Base-by-base conservation (phyloP, 2,329 filamentous ascomycete genomes). In the Penicillium sp. region DNA sequence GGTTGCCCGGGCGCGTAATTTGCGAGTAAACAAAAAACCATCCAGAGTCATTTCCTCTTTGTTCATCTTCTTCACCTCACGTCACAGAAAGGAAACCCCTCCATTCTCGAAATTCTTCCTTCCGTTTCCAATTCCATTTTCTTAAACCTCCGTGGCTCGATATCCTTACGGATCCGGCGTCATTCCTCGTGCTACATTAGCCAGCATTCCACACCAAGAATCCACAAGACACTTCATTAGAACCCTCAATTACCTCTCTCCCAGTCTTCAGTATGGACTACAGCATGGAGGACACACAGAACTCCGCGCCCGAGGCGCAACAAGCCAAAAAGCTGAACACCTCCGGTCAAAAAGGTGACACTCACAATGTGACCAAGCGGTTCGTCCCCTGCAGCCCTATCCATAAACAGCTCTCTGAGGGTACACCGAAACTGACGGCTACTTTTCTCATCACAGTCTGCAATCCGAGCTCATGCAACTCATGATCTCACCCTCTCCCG, bases 391-490 rank as follows among this genome's bases (percentile, higher is more conserved):
- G n/a, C 41, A n/a, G n/a, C n/a, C n/a, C n/a, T n/a, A 13, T 22
- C 40, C 13, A 4, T 35, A 25, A 40, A 34, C 18, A 18, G 36
- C 25, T 29, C 33, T 7, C 34, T 19, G n/a, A 5, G 10, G 9
- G 10, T n/a, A 2, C 11, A 35, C 16, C 22, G 25, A 42, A 42
- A 30, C 45, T 53, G 19, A 53, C 41, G 5, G 22, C 25, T 1
- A 12, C 33, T 35, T 35, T 6, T 30, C 27, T 33, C 19, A 40
- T 31, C 11, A 28, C 66, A 97, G 93, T 64, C 80, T 99, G 49
- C 93, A 99, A 74, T 95, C 91, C 41, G 93, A 99, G 74, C 81
- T 99, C 60, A 97, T 99, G 92, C 87, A 93, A 71, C 84, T 99
- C 62, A 97, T 99, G 93, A 91, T 90, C 63, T 91, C 91, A 35